Percentiles rank a stretch among this genome's conserved stretches.
These are phyloP conservation scores for Alternaria ventricosa DNA, from an alignment of 2,329 filamentous ascomycete genomes.

Conservation along the genomic window DNA sequence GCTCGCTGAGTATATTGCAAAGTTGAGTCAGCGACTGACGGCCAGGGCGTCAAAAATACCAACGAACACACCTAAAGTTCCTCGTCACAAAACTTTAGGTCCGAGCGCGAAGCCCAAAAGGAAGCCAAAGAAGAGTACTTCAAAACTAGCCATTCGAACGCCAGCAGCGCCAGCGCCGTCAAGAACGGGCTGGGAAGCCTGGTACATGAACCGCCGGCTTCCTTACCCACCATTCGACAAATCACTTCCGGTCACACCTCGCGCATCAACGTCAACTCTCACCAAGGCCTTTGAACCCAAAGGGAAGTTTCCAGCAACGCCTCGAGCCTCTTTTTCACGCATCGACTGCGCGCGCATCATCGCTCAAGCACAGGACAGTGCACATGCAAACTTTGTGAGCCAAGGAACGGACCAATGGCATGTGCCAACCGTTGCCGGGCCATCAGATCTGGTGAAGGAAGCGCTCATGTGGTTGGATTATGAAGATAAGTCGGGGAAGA, in stretches of 20 bases:
- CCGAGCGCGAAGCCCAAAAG: not conserved
- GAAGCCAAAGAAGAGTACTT: not conserved
- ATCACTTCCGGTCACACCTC: not conserved
- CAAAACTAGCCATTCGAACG: not conserved
- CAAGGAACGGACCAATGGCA: not conserved
- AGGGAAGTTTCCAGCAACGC: not conserved
- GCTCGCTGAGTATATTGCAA: not conserved
- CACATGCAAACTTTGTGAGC: not conserved
- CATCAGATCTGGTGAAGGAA: not conserved
- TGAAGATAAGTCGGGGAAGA: not conserved
- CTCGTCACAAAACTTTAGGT: not conserved
- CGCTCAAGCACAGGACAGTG: not conserved
- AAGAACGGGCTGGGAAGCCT: not conserved
- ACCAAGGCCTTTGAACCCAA: too few species aligned
- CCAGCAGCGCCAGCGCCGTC: not conserved
- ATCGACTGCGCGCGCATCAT: not conserved
- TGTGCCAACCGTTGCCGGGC: not conserved
- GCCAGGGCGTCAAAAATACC: not conserved
- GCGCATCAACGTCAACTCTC: not conserved
- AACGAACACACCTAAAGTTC: not conserved
- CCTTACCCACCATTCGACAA: not conserved
- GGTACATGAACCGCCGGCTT: not conserved
- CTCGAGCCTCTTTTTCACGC: not conserved
- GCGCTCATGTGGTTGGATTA: not conserved
- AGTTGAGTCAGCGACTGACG: not conserved